Evolutionary conservation across 2,329 filamentous ascomycete species (phyloP), one percentile per base, ranked within the genome.

Genomic region (Sclerotinia trifoliorum): DNA sequence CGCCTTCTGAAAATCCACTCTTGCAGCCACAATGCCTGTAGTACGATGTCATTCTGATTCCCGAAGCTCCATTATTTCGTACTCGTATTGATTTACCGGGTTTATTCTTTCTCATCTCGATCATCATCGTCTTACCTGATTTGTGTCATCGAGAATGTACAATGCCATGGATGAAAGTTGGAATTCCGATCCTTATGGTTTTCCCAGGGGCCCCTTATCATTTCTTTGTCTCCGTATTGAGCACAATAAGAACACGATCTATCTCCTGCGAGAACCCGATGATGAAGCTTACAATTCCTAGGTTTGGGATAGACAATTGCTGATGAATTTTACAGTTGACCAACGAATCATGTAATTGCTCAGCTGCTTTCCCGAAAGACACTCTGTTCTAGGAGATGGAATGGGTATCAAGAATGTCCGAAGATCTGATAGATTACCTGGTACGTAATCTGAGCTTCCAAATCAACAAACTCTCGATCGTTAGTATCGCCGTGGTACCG

Each of bases 381-480:
- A 15, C 52, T 35, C 19, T 1, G 5, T n/a, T n/a, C 5, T 19
- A 35, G 32, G 19, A 35, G 6, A 5, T 21, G 35, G 29, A 55
- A 6, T 29, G 11, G 19, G 19, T 29, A 35, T 11, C 10, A 35
- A 3, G 26, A 13, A 35, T 35, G 5, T 13, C 35, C 29, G 5
- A n/a, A 55, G 52, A 55, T 13, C 29, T 35, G 29, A 29, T 19
- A 29, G n/a, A 29, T 56, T 55, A 44, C 21, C 42, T 42, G 24
- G n/a, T 58, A 51, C 19, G 32, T 49, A 51, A 63, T 4, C 29
- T 7, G 5, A 48, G 42, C 19, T 48, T 66, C 13, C 52, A 66
- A 35, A 48, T 66, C 52, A 39, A 57, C 19, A 46, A 24, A 52
- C 29, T 48, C 64, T 66, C 52, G 52, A 58, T 58, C 64, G 29